phyloP scores from a whole-genome alignment of 1,139 yeast species.

The Waltiozyma sp. region DNA sequence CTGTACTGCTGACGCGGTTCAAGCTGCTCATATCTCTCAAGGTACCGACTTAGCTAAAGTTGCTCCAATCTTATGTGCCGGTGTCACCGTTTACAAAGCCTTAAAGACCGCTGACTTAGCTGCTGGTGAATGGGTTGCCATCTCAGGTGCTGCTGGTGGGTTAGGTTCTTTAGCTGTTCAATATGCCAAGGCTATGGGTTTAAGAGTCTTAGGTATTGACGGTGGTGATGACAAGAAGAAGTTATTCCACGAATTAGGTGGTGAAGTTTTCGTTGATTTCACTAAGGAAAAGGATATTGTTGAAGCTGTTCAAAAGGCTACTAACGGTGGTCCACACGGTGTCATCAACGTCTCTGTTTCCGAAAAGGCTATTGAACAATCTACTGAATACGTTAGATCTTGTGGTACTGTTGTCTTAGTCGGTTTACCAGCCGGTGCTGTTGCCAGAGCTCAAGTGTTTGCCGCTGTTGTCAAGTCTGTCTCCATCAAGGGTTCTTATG shows the following conservation, averaged over 20 bases:
- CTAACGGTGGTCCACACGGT: conserved; percentile 57
- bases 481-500: conserved; percentile 51
- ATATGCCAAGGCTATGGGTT: conserved; percentile 54
- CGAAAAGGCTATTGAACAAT: conserved; percentile 44
- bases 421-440: conserved; percentile 55
- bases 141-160: conserved; percentile 63
- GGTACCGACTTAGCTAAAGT: too few relatives aligned
- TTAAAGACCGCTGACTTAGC: too few relatives aligned
- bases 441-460: conserved; percentile 43
- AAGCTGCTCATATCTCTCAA: too few relatives aligned
- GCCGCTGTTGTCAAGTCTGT: conserved; percentile 46
- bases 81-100: too few relatives aligned
- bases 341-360: too few relatives aligned
- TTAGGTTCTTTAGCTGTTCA: conserved; percentile 56
- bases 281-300: conserved; percentile 39
- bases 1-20: too few relatives aligned
- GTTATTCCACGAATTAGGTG: too few relatives aligned
- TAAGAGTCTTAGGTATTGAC: too few relatives aligned
- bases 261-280: conserved; percentile 48
- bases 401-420: conserved; percentile 53
- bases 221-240: too few relatives aligned
- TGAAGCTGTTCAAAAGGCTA: conserved; percentile 35
- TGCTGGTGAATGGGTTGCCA: conserved; percentile 55
- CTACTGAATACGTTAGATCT: conserved; percentile 45
- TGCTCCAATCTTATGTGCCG: too few relatives aligned